A percentile compares a stretch with the other conserved stretches of the same genome.
Evolutionary conservation across 169 alveolate genomes (phyloP).

Genomic region (Eimeria praecox): DNA sequence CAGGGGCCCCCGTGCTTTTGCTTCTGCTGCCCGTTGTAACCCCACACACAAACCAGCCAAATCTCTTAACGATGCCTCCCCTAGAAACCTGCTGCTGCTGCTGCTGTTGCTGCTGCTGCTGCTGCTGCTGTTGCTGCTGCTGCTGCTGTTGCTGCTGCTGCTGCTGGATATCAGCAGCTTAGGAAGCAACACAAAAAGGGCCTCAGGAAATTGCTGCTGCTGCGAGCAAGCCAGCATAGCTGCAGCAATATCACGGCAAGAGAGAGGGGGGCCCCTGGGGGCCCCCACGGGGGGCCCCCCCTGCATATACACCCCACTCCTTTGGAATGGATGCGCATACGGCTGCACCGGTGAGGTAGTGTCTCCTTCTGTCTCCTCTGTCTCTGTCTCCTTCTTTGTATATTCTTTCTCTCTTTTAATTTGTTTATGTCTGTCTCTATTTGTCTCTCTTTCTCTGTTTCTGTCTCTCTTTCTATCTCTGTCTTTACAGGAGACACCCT

Average conservation of each 20-base stretch:
- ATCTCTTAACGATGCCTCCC: conserved; percentile 23
- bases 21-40: conserved; percentile 8
- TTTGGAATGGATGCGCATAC: background rate
- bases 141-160: background rate
- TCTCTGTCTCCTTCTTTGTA: no score
- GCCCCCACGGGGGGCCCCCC: background rate
- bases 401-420: no score
- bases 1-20: conserved; percentile 27
- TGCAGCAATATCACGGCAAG: conserved; percentile 46
- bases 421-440: no score
- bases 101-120: conserved; percentile 10
- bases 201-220: conserved; percentile 24
- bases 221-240: conserved; percentile 18
- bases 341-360: background rate
- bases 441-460: no score
- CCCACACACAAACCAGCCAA: conserved; percentile 15
- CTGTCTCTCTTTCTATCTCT: no score
- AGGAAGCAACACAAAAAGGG: conserved; percentile 37
- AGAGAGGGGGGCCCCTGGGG: background rate
- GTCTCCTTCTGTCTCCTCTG: background rate
- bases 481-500: background rate
- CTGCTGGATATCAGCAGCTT: background rate
- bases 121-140: conserved; percentile 11
- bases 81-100: conserved; percentile 17
- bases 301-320: background rate